Evolutionary conservation across 2,329 filamentous ascomycete genomes (phyloP), one percentile per base, ranked within the genome.

Genomic region (Ophiostoma triangulosporum): DNA sequence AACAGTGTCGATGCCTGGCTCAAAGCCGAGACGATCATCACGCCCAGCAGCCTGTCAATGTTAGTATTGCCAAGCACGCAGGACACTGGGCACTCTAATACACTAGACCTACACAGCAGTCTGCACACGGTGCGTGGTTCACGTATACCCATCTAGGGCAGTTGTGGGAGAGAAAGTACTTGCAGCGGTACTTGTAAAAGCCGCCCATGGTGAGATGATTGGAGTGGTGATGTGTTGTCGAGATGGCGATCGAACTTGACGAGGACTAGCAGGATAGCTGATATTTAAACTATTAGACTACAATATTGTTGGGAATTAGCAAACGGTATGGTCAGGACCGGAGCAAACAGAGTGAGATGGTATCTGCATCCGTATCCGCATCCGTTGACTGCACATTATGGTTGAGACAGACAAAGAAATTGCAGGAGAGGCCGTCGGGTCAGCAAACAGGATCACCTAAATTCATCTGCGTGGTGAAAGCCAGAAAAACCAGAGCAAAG

Each of bases 141-240:
- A 73, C 68, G 58, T 70, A 74, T 11, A 74, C 71, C 73, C 72
- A 75, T 56, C 73, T 69, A 3, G 63, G 65, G 62, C 73, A 75
- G 60, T 74, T 68, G 60, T 73, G 64, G 12, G 69, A 69, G 56
- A 68, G 67, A 57, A 71, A 75, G 65, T 75, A 72, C 62, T 74
- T 75, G 68, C 73, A 76, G 36, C 70, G 67, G 63, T 72, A 75
- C 64, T 70, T 74, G 62, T 73, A 74, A 55, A 66, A 71, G 43
- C 70, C 69, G 50, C 69, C 27, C 43, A 46, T 46, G 24, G 6
- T 46, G 40, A 15, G 7, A 17, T 6, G 6, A 6, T 12, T n/a
- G 8, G 33, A 12, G 26, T 9, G 38, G 6, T 14, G 38, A 24
- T 22, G 36, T 40, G 36, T n/a, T n/a, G n/a, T n/a, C n/a, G n/a